Conservation (phyloP, 768 basidiomycete species). For the Pulveroboletus sp. region DNA sequence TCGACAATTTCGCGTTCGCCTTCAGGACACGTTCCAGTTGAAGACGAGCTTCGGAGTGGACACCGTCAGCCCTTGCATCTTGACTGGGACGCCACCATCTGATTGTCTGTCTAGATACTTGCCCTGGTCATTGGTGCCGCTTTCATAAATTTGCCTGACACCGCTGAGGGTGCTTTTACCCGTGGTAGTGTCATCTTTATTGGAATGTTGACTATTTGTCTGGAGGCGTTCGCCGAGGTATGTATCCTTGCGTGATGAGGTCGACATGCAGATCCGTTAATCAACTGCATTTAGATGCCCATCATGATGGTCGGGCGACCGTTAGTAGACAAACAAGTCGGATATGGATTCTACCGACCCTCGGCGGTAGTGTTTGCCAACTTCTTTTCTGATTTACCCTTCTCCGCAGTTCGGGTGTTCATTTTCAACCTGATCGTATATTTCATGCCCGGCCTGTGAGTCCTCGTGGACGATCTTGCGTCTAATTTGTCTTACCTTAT, state of each 20-base stretch:
- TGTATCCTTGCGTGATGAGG: slow-evolving; percentile 12
- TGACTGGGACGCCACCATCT: background rate
- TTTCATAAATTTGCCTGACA: slow-evolving; percentile 68
- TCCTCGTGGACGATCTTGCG: slow-evolving; percentile 20
- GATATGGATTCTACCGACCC: slow-evolving; percentile 63
- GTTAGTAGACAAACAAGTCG: slow-evolving; percentile 64
- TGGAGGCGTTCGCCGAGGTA: slow-evolving; percentile 73
- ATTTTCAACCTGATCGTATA: slow-evolving; percentile 65
- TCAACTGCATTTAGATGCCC: slow-evolving; percentile 45
- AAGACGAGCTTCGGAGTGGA: slow-evolving; percentile 64
- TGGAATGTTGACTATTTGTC: slow-evolving; percentile 59
- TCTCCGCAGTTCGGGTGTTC: slow-evolving; percentile 56
- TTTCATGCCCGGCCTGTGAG: slow-evolving; percentile 56
- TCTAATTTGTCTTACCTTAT: slow-evolving; percentile 10
- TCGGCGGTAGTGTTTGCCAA: slow-evolving; percentile 63
- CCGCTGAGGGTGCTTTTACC: slow-evolving; percentile 81
- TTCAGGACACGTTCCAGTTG: slow-evolving; percentile 78
- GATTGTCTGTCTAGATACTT: slow-evolving; percentile 6
- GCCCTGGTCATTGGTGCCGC: slow-evolving; percentile 68
- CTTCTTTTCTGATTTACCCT: slow-evolving; percentile 64
- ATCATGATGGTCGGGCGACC: slow-evolving; percentile 78
- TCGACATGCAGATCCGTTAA: slow-evolving; percentile 3
- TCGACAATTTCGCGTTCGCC: slow-evolving; percentile 67
- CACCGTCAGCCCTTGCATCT: slow-evolving; percentile 40
- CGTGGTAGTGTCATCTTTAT: slow-evolving; percentile 79